phyloP scores from a whole-genome alignment of 1,284 basidiomycete species.

The Cryptococcus jaspeensis region DNA sequence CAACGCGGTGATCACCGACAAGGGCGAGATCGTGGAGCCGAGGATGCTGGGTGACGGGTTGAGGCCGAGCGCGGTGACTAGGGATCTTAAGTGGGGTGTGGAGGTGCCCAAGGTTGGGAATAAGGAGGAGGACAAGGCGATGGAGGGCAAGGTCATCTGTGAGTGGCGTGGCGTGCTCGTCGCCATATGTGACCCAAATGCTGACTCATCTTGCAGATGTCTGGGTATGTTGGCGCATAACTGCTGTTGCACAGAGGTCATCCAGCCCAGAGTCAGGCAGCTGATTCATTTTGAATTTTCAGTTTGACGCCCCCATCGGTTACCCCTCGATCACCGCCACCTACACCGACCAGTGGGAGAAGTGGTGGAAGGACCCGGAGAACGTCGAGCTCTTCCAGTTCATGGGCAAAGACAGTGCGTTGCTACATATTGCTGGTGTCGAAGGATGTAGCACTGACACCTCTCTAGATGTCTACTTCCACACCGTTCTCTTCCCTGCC shows the following conservation, averaged over 20 bases:
- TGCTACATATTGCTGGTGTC: not conserved
- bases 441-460: constrained; percentile 1
- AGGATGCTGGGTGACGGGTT: constrained; percentile 79
- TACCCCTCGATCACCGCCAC: constrained; percentile 97
- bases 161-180: constrained; percentile 46
- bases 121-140: constrained; percentile 68
- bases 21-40: constrained; percentile 86
- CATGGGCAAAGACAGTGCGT: constrained; percentile 88
- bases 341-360: constrained; percentile 90
- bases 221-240: constrained; percentile 61
- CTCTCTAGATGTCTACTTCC: constrained; percentile 80
- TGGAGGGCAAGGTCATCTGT: constrained; percentile 97
- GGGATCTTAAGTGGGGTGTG: constrained; percentile 96
- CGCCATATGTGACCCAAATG: not conserved
- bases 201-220: constrained; percentile 60
- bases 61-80: constrained; percentile 84
- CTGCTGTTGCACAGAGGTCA: not conserved
- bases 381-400: constrained; percentile 95
- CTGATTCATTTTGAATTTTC: constrained; percentile 1
- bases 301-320: constrained; percentile 98
- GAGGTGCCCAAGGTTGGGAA: constrained; percentile 75
- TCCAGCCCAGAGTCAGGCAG: not conserved
- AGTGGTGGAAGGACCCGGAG: constrained; percentile 96
- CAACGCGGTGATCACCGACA: constrained; percentile 83
- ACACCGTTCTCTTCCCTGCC: constrained; percentile 93